A percentile compares a stretch with the other conserved stretches of the same genome.
phyloP scores from a whole-genome alignment of 768 basidiomycete species.

The Xerocomellus amylosporus region DNA sequence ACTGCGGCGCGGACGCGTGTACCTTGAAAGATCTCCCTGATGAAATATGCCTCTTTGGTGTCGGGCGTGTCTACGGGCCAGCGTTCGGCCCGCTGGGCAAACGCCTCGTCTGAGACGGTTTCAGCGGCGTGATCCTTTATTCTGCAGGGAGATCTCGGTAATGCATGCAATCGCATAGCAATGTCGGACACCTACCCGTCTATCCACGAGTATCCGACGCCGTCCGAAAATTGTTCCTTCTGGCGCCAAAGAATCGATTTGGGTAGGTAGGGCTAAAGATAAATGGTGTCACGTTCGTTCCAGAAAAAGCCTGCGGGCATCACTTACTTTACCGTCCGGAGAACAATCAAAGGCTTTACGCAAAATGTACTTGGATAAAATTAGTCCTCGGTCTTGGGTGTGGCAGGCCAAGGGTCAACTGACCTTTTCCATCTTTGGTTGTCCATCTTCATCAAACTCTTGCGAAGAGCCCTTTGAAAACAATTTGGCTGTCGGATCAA shows the following conservation, averaged over 20 bases:
- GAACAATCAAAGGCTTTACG: constrained; percentile 93
- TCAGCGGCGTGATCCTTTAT: constrained; percentile 85
- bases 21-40: constrained; percentile 91
- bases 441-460: constrained; percentile 77
- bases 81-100: constrained; percentile 66
- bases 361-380: constrained; percentile 70
- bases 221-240: constrained; percentile 99
- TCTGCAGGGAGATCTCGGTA: constrained; percentile 36
- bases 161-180: background rate
- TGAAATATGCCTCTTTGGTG: constrained; percentile 95
- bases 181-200: constrained; percentile 62
- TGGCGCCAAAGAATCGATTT: constrained; percentile 95
- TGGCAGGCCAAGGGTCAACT: constrained; percentile 1
- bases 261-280: constrained; percentile 80
- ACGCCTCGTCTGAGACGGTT: constrained; percentile 76
- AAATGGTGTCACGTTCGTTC: background rate
- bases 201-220: constrained; percentile 98
- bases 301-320: background rate
- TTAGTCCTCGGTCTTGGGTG: constrained; percentile 8
- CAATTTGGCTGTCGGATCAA: constrained; percentile 84
- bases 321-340: constrained; percentile 66
- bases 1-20: constrained; percentile 8
- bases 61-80: constrained; percentile 83
- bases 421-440: constrained; percentile 95
- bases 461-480: constrained; percentile 80